These are phyloP conservation scores for Lipomyces chichibuensis DNA, from an alignment of 805 yeast species.

Conservation along the genomic window DNA sequence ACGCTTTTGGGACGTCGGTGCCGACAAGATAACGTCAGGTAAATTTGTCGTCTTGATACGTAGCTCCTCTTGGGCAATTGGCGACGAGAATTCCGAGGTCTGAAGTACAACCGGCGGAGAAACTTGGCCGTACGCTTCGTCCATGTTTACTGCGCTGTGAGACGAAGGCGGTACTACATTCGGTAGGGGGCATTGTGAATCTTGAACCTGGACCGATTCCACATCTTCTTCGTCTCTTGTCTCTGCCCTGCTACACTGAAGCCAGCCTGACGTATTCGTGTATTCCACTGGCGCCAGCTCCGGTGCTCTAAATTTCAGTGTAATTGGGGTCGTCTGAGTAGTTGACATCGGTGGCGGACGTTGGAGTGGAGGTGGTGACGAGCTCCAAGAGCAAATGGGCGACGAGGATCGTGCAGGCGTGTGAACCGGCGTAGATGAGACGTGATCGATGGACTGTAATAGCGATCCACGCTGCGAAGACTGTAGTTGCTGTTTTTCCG, in stretches of 20 bases:
- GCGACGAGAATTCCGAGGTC: not conserved
- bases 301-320: not conserved
- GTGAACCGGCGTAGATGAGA: not conserved
- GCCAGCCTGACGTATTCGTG: not conserved
- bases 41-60: not conserved
- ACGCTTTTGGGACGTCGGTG: not conserved
- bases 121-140: not conserved
- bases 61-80: not conserved
- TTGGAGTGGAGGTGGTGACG: not conserved
- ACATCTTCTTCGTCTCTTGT: not conserved
- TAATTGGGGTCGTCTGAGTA: not conserved
- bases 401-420: not conserved
- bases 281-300: not conserved
- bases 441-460: not conserved
- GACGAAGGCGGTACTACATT: not conserved
- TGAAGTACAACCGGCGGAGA: not conserved
- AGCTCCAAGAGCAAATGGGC: not conserved
- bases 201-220: not conserved
- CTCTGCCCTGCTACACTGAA: not conserved
- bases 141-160: not conserved
- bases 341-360: not conserved
- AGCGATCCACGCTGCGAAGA: not conserved
- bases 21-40: not conserved
- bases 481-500: not conserved
- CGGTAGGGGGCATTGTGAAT: not conserved